Evolutionary conservation across 129 eudicot species (phyloP), one percentile per base, ranked within the genome.

Genomic region (Lonicera japonica): DNA sequence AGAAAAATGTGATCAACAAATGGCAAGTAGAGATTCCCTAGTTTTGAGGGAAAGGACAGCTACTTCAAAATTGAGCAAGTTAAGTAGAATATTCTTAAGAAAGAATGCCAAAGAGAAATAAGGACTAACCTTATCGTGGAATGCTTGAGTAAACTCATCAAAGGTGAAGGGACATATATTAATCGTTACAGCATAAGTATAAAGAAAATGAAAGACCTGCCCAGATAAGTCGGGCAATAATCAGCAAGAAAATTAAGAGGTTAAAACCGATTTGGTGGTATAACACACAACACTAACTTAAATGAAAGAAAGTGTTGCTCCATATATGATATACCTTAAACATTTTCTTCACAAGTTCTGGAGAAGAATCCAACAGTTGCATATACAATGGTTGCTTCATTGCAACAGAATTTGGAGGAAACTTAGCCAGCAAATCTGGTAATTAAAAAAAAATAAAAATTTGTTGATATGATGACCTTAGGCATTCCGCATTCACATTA

Each of bases 291-390:
- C 50, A 43, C 50, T 14, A 43, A 43, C 50, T 43, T 10, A 43
- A 10, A 8, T 43, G 50, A 43, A 43, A 43, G 50, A 43, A 43
- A 43, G 50, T 4, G 50, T 43, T 43, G 50, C 23, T 9, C 41
- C 29, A 48, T 4, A 63, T n/a, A n/a, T n/a, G n/a, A n/a, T n/a
- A n/a, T 67, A 91, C 97, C 97, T 91, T 91, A 21, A 91, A 85
- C 36, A 90, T 78, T 56, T 80, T 88, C 79, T 85, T 92, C 51
- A 80, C 89, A 29, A 85, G 91, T 63, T 88, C 83, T 54, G 77
- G 81, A 40, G 89, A 88, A 64, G 89, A 85, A 68, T 70, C 77
- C 96, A 96, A 92, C 13, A 96, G 99, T 61, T 74, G 95, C 74
- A 62, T 58, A 58, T 43, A 60, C 22, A 92, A 67, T 0, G 99